Percentiles rank a stretch among this genome's conserved stretches.
These are phyloP conservation scores for Calamus simplicifolius DNA, from an alignment of 176 grass and related monocot genomes.

Conservation along the genomic window DNA sequence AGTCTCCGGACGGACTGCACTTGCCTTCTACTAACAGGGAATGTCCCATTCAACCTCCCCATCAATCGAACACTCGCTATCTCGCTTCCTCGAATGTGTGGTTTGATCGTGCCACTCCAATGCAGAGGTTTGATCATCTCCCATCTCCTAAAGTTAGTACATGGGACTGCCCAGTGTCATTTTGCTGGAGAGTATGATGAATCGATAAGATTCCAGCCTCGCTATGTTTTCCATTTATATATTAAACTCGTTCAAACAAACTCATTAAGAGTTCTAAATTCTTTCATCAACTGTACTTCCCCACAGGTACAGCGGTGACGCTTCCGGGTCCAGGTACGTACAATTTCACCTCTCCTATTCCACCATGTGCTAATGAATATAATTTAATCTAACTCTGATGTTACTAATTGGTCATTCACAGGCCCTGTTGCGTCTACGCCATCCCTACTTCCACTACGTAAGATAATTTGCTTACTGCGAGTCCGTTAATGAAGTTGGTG, in stretches of 20 bases:
- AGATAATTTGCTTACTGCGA: too few relatives aligned
- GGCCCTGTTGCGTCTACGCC: constrained; percentile 31
- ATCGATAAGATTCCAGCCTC: too few relatives aligned
- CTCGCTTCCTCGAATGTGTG: constrained; percentile 40
- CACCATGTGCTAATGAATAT: too few relatives aligned
- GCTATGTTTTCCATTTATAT: too few relatives aligned
- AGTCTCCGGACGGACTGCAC: constrained; percentile 42
- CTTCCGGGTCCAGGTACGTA: constrained; percentile 41
- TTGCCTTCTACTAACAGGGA: constrained; percentile 65
- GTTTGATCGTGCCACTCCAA: constrained; percentile 45
- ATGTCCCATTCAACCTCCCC: constrained; percentile 55
- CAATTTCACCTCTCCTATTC: background rate
- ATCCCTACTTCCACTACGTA: background rate
- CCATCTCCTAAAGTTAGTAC: background rate
- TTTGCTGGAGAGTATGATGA: too few relatives aligned
- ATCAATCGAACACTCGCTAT: constrained; percentile 69
- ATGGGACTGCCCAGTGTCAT: too few relatives aligned
- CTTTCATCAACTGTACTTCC: background rate
- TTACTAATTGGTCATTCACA: background rate
- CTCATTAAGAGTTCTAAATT: too few relatives aligned
- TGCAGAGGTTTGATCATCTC: constrained; percentile 33
- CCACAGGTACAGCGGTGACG: constrained; percentile 46
- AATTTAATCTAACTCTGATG: too few relatives aligned
- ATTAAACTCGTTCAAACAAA: too few relatives aligned
- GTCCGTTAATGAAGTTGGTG: too few relatives aligned